Conservation (phyloP, 75 land plant genomes). For the Larix kaempferi region DNA sequence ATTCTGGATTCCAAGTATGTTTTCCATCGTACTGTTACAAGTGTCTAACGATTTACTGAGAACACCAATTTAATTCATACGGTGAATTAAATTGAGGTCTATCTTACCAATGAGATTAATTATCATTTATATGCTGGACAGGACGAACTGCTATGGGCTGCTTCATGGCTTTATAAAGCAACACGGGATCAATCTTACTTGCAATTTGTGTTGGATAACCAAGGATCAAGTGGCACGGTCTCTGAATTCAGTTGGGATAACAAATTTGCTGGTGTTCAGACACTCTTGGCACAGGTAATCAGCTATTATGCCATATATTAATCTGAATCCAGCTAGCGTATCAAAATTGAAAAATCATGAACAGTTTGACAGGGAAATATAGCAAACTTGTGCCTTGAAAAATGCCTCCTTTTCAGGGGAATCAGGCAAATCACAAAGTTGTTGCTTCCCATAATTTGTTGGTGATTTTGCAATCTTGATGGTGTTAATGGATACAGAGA, state of each 20-base stretch:
- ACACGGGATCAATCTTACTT: conserved; percentile 20
- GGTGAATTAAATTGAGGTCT: background rate
- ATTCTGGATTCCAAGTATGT: conserved; percentile 43
- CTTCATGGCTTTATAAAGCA: conserved; percentile 52
- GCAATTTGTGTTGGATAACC: conserved; percentile 14
- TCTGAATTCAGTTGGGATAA: conserved; percentile 53
- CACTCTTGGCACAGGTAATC: conserved; percentile 26
- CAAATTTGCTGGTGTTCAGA: conserved; percentile 33
- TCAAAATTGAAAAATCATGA: background rate
- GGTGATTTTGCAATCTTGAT: no score
- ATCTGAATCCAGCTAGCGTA: no score
- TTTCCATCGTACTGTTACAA: no score
- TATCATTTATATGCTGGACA: conserved; percentile 1
- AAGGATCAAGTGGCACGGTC: conserved; percentile 8
- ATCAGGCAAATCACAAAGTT: conserved; percentile 14
- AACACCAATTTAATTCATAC: background rate
- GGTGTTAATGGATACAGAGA: no score
- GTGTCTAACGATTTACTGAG: background rate
- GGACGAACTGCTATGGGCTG: conserved; percentile 65
- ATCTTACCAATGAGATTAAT: background rate
- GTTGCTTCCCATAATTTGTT: background rate
- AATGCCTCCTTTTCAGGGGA: conserved; percentile 32
- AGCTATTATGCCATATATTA: no score
- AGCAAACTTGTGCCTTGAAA: conserved; percentile 8
- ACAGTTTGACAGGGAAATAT: no score